These are phyloP conservation scores for Dimargaris xerosporica DNA, from an alignment of 192 early-diverging fungal genomes.

Conservation along the genomic window DNA sequence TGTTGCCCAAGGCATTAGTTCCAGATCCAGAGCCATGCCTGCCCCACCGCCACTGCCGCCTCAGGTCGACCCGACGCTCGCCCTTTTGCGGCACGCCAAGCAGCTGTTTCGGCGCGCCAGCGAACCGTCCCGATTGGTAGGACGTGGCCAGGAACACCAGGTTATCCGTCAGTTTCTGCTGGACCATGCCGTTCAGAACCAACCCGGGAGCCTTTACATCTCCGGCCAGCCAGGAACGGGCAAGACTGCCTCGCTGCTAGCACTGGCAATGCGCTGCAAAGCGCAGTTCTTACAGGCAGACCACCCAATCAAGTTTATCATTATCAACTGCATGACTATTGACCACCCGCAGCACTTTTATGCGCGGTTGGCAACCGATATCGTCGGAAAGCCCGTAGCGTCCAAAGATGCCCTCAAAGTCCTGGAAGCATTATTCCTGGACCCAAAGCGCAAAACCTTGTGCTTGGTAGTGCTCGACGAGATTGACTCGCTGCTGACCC, in stretches of 20 bases:
- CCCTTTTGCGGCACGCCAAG: slow-evolving; percentile 41
- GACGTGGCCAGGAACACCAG: slow-evolving; percentile 39
- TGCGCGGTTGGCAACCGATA: slow-evolving; percentile 40
- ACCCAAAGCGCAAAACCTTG: slow-evolving; percentile 24
- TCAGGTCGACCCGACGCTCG: not conserved
- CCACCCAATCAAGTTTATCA: slow-evolving; percentile 37
- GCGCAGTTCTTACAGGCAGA: slow-evolving; percentile 17
- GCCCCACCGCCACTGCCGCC: too few species aligned
- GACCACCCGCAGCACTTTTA: slow-evolving; percentile 54
- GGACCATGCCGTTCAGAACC: slow-evolving; percentile 27
- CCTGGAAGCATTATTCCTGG: slow-evolving; percentile 35
- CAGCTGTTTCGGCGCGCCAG: slow-evolving; percentile 41
- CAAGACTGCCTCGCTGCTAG: slow-evolving; percentile 72
- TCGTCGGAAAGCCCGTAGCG: slow-evolving; percentile 23
- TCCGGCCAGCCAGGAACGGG: slow-evolving; percentile 88
- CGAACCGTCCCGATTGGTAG: slow-evolving; percentile 43
- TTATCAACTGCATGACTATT: slow-evolving; percentile 81
- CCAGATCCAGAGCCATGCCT: too few species aligned
- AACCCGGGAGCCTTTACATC: slow-evolving; percentile 62
- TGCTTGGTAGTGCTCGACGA: slow-evolving; percentile 75
- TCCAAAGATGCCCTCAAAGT: slow-evolving; percentile 29
- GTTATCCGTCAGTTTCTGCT: slow-evolving; percentile 35
- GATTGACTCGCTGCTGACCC: slow-evolving; percentile 72
- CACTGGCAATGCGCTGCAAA: slow-evolving; percentile 32
- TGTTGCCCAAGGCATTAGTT: too few species aligned